Evolutionary conservation across 257 asterid species (phyloP), one percentile per base, ranked within the genome.

Genomic region (Primulina tabacum): DNA sequence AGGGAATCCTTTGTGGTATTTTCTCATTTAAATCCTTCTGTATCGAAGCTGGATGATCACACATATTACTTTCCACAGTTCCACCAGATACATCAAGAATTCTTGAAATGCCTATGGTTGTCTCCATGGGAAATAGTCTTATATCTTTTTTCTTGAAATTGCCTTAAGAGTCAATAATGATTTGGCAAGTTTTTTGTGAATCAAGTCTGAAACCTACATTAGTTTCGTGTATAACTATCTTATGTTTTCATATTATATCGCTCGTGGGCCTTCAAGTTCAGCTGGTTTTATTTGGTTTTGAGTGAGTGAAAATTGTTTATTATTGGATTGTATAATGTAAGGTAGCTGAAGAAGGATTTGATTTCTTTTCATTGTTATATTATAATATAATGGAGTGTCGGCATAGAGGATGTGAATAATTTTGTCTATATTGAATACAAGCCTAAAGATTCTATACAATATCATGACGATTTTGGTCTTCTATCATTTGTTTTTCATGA

Each of bases 1-100:
- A 18, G 87, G 89, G 70, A 93, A 89, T 76, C 96, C 97, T 73
- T 57, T 80, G 53, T 90, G 98, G 98, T 93, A 87, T 76, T n/a
- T 57, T 72, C 64, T 82, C 68, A 67, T 77, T 62, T 50, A 16
- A 50, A 55, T 64, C 40, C 57, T 30, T 72, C 20, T 20, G 14
- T 11, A 50, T 62, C 60, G 60, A 29, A 60, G 32, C 33, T 17
- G 60, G 71, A 20, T 50, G 55, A 63, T 6, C 12, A 71, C 66
- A 56, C 38, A 57, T 50, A 33, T 43, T 68, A 61, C 68, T 18
- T 35, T 35, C 43, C 11, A 8, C 4, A 7, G 11, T 28, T 28
- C 4, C 30, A 2, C 30, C 4, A 28, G 30, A 28, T 35, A 35
- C 43, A 35, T 35, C 10, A 35, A 35, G 43, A 35, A 35, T 35